Conservation (phyloP, 2,329 filamentous ascomycete genomes). For the Mycocentrospora acerina region DNA sequence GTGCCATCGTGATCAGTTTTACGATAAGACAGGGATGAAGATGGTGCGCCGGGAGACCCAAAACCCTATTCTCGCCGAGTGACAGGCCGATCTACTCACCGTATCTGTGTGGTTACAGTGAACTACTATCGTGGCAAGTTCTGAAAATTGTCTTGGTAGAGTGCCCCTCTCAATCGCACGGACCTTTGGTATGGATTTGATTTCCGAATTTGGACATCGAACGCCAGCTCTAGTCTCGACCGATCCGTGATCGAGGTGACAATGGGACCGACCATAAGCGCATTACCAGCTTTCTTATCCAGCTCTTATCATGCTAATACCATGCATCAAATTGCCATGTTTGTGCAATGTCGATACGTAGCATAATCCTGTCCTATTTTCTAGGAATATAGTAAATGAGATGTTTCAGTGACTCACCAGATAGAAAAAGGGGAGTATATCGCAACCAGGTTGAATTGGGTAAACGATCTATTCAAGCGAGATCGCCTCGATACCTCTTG, state of each 20-base stretch:
- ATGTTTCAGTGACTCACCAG: no score
- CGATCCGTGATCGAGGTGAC: slow-evolving; percentile 17
- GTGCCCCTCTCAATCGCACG: slow-evolving; percentile 30
- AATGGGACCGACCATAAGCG: slow-evolving; percentile 11
- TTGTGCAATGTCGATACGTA: slow-evolving; percentile 3
- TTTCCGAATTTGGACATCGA: slow-evolving; percentile 31
- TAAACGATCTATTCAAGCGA: no score
- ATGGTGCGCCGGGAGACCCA: background rate
- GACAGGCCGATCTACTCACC: slow-evolving; percentile 12
- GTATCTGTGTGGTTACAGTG: slow-evolving; percentile 12
- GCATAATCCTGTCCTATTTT: no score
- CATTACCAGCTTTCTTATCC: slow-evolving; percentile 16
- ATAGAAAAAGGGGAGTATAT: no score
- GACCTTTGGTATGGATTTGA: slow-evolving; percentile 28
- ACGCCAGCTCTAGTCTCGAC: slow-evolving; percentile 20
- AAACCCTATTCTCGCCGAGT: slow-evolving; percentile 7
- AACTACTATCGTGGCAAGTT: slow-evolving; percentile 23
- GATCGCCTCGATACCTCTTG: no score
- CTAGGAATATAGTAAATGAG: no score
- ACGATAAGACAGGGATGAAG: no score
- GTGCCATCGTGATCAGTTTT: slow-evolving; percentile 26
- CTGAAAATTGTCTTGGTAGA: slow-evolving; percentile 23
- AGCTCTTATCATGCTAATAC: slow-evolving; percentile 12
- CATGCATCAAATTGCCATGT: slow-evolving; percentile 7
- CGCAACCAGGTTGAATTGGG: no score